Evolutionary conservation across 1,139 yeast genomes (phyloP), one percentile per base, ranked within the genome.

Genomic region (Protomyces inouyei): DNA sequence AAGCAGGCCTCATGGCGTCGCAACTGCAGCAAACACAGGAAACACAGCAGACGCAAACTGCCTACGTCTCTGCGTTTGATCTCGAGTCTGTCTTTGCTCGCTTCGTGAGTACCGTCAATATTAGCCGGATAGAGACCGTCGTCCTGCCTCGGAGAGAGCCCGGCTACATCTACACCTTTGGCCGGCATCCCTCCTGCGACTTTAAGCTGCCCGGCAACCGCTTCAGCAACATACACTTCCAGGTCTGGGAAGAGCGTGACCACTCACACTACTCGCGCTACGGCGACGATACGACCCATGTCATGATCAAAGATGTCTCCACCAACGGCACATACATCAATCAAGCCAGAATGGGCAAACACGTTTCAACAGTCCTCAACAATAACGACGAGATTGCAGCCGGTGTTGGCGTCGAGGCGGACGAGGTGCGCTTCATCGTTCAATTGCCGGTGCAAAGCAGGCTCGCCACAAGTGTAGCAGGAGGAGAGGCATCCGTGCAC

Each of bases 281-380:
- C 53, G 57, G 48, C 51, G 25, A 43, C 21, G 54, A 46, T 51
- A 35, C 36, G 12, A 53, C 57, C 25, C 51, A 54, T 5, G 59
- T 60, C 28, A 23, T 60, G 45, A 51, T 60, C 8, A 55, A 60
- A 45, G 77, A 75, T 63, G 67, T 69, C 6, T 75, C 77, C 0
- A 93, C 98, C 1, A 93, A 93, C 75, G 98, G 98, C 3, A 93
- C 98, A 0, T 87, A 84, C 78, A 77, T 92, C 59, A 93, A 93
- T 76, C 85, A 85, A 36, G 81, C 81, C 55, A 80, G 91, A 59
- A 76, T 92, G 23, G 89, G 86, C 21, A 88, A 87, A 72, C 87
- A 87, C n/a, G 84, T 87, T 60, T 88, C 90, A 70, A 90, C 89
- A 74, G 83, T 92, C 71, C 75, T 93, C 54, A 86, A 86, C 53